A percentile compares a stretch with the other conserved stretches of the same genome.
phyloP scores from a whole-genome alignment of 139 green algal genomes.

The Chlamydomonas schloesseri region DNA sequence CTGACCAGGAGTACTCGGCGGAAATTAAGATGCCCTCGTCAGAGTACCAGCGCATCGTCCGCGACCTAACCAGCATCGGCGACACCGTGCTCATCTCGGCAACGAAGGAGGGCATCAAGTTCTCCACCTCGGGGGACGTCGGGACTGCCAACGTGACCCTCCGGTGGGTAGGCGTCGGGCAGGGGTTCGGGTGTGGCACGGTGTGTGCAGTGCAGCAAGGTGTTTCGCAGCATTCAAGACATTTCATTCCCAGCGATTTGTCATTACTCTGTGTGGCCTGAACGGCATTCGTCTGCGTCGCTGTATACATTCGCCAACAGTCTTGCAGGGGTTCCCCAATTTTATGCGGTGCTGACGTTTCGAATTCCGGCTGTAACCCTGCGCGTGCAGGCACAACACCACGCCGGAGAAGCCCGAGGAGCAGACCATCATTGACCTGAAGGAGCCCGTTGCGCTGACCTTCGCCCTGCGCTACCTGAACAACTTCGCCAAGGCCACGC shows the following conservation, averaged over 20 bases:
- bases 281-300: too few species aligned
- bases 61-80: slow-evolving; percentile 82
- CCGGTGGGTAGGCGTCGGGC: slow-evolving; percentile 22
- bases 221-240: not conserved
- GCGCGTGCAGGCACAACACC: slow-evolving; percentile 52
- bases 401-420: slow-evolving; percentile 81
- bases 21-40: slow-evolving; percentile 71
- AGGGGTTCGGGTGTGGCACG: not conserved
- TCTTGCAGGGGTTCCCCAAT: too few species aligned
- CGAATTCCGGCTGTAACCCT: too few species aligned
- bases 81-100: slow-evolving; percentile 93
- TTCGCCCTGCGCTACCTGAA: slow-evolving; percentile 99
- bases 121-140: slow-evolving; percentile 95
- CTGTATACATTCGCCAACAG: too few species aligned
- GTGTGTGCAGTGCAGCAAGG: too few species aligned
- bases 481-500: slow-evolving; percentile 94
- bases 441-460: slow-evolving; percentile 94
- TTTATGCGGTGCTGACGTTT: not conserved
- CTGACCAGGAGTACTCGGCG: slow-evolving; percentile 93
- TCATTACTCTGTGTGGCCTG: too few species aligned
- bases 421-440: slow-evolving; percentile 89
- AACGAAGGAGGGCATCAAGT: slow-evolving; percentile 99
- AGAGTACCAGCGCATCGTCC: slow-evolving; percentile 95
- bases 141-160: slow-evolving; percentile 96
- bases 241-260: too few species aligned